Base-by-base conservation (phyloP, 768 basidiomycete genomes). In the Lactifluus hygrophoroides region DNA sequence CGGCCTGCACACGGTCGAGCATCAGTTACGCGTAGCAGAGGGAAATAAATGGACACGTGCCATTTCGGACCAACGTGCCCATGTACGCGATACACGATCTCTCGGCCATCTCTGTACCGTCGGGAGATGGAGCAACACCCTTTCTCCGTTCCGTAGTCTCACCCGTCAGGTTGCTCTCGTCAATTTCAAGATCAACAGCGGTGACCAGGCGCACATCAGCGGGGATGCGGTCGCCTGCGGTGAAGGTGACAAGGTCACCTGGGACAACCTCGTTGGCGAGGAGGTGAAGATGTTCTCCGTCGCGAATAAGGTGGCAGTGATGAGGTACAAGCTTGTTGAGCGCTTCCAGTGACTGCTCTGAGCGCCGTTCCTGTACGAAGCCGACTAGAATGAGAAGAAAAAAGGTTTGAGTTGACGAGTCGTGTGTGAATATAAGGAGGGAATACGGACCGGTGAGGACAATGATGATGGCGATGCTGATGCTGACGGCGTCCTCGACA, bases 251-350 rank as follows among this genome's bases (percentile, higher is more conserved):
- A 50, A 97, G 79, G 68, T 98, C 94, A 30, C 94, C 94, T 0
- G 94, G 94, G 4, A 97, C 90, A n/a, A 97, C 84, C 67, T 95
- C 90, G 70, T 97, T 97, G 0, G 94, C 95, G 32, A 97, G 84
- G n/a, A 91, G 73, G 63, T 91, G 91, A 38, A 83, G 71, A 13
- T 82, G 81, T 64, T 82, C 79, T 28, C 81, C 81, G 71, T 86
- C 86, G 14, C 94, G 88, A 54, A 89, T 77, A 60, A 96, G 84
- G 68, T 94, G 92, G 68, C 93, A 95, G 69, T 95, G 92, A 70
- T 98, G 94, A 0, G 94, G 94, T 21, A 98, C 94, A 42, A 98
- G 86, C 71, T 94, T 96, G 75, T 94, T 96, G 34, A 98, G 77
- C 0, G 94, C 92, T 71, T 96, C 93, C 27, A 98, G 76, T 59